Evolutionary conservation across 805 yeast genomes (phyloP).

Genomic region (Kockiozyma suomiensis): DNA sequence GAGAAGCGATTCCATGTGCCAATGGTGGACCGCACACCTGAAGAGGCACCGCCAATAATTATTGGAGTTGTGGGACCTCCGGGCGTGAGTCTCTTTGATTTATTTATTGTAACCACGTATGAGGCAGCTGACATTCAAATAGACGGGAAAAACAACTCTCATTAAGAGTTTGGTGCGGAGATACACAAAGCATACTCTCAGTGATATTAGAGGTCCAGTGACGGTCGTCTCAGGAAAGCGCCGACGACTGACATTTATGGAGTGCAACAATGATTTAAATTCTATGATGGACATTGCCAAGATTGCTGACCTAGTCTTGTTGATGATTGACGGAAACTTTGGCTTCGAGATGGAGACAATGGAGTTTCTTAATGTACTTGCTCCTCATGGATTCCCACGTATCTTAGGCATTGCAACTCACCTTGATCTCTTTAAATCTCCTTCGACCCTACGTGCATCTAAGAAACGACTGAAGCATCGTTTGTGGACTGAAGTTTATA

Average conservation of each 20-base stretch:
- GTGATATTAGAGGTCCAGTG: constrained; percentile 91
- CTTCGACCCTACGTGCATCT: constrained; percentile 83
- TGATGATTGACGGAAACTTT: constrained; percentile 93
- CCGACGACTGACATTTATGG: constrained; percentile 88
- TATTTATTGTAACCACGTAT: neutral
- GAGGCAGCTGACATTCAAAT: too few species aligned
- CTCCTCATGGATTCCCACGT: constrained; percentile 98
- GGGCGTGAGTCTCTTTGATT: constrained; percentile 54
- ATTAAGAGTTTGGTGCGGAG: constrained; percentile 86
- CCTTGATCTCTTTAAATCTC: constrained; percentile 88
- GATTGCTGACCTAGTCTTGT: constrained; percentile 85
- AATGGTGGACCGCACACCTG: constrained; percentile 96
- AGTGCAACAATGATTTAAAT: constrained; percentile 87
- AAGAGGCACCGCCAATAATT: constrained; percentile 93
- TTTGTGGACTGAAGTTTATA: constrained; percentile 98
- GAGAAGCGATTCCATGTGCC: constrained; percentile 93
- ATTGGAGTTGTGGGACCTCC: constrained; percentile 99
- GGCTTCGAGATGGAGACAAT: constrained; percentile 99
- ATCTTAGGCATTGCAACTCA: constrained; percentile 95
- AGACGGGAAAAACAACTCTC: constrained; percentile 90
- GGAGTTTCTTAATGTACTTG: constrained; percentile 95
- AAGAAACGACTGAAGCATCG: constrained; percentile 90
- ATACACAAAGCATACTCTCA: constrained; percentile 79
- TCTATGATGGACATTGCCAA: constrained; percentile 97
- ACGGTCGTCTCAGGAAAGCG: constrained; percentile 88